A percentile compares a stretch with the other conserved stretches of the same genome.
phyloP scores from a whole-genome alignment of 208 protist genomes.

The Acanthamoeba culbertsoni region DNA sequence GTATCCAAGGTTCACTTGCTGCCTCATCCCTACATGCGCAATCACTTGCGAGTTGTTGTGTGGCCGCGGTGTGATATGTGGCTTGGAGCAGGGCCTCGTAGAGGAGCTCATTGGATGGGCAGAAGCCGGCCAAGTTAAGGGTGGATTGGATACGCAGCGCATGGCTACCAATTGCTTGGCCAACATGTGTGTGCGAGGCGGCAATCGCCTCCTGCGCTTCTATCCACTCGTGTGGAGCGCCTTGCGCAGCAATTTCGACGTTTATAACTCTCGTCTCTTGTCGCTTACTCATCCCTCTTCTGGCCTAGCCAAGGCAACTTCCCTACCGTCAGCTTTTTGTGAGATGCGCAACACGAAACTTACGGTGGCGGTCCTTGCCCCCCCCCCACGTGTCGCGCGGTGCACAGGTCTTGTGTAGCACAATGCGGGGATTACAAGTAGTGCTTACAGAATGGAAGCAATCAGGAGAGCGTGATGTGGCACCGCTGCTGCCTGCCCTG shows the following conservation, averaged over 20 bases:
- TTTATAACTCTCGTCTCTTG: neutral
- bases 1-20: too few species aligned
- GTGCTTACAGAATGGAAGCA: neutral
- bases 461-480: neutral
- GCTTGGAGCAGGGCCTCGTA: neutral
- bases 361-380: too few species aligned
- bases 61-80: too few species aligned
- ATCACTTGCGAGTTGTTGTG: too few species aligned
- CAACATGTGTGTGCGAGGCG: neutral
- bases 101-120: neutral
- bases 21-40: too few species aligned
- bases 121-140: neutral
- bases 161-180: neutral
- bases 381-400: neutral
- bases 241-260: neutral
- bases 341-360: too few species aligned
- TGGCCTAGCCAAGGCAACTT: neutral
- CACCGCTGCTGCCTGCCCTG: neutral
- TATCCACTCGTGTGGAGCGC: neutral
- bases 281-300: neutral
- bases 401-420: neutral
- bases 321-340: too few species aligned
- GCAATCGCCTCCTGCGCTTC: neutral
- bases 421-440: neutral
- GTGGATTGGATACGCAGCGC: neutral